Conservation (phyloP, 768 basidiomycete species). For the Hirschioporus abietinus region DNA sequence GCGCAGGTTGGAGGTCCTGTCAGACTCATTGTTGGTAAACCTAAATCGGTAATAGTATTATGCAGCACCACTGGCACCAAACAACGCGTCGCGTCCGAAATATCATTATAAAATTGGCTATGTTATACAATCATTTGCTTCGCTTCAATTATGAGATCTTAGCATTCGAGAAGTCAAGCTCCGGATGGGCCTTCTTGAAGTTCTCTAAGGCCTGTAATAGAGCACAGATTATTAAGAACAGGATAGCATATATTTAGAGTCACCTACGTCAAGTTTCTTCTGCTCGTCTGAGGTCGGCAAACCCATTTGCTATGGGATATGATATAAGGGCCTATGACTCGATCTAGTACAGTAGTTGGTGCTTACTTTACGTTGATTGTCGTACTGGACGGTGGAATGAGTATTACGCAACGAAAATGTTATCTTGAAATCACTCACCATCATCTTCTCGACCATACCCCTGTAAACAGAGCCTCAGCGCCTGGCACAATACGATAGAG, state of each 20-base stretch:
- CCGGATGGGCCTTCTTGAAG: slow-evolving; percentile 87
- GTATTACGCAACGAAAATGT: slow-evolving; percentile 6
- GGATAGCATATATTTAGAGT: slow-evolving; percentile 7
- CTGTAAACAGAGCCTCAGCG: slow-evolving; percentile 32
- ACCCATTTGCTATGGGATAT: slow-evolving; percentile 71
- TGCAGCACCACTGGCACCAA: background rate
- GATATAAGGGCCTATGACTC: slow-evolving; percentile 5
- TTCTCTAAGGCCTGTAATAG: slow-evolving; percentile 66
- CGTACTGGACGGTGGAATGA: slow-evolving; percentile 42
- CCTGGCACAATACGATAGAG: background rate
- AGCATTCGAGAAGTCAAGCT: slow-evolving; percentile 90
- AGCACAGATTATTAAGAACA: background rate
- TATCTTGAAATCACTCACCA: slow-evolving; percentile 56
- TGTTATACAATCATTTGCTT: background rate
- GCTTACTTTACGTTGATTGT: slow-evolving; percentile 69
- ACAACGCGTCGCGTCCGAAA: background rate
- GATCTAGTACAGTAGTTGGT: slow-evolving; percentile 4
- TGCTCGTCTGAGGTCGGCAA: slow-evolving; percentile 93
- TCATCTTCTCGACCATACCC: slow-evolving; percentile 99
- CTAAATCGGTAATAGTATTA: no score
- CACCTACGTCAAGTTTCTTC: slow-evolving; percentile 81
- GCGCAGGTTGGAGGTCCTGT: no score
- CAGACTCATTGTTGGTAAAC: no score
- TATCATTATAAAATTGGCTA: background rate
- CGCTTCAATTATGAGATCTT: slow-evolving; percentile 58